Evolutionary conservation across 805 yeast genomes (phyloP).

Genomic region (Ogataea degrootiae): DNA sequence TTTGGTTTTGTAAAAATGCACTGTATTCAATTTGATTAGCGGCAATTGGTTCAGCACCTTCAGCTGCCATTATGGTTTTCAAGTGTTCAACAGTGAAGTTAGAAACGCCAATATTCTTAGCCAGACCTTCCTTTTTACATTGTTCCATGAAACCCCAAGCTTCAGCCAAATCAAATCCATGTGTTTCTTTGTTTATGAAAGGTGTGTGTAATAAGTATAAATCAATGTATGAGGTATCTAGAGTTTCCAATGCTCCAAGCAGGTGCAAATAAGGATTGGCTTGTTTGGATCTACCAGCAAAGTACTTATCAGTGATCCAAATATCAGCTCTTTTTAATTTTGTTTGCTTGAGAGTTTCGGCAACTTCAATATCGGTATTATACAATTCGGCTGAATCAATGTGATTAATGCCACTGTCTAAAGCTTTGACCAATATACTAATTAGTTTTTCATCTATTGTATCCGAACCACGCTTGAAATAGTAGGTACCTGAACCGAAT

Average conservation of each 20-base stretch:
- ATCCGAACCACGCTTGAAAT: slow-evolving; percentile 33
- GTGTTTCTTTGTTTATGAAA: slow-evolving; percentile 38
- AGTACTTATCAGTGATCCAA: slow-evolving; percentile 59
- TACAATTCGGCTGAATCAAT: slow-evolving; percentile 65
- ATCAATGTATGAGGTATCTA: slow-evolving; percentile 45
- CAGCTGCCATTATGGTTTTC: slow-evolving; percentile 35
- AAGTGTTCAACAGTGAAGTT: slow-evolving; percentile 54
- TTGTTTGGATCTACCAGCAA: slow-evolving; percentile 34
- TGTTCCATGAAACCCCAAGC: slow-evolving; percentile 58
- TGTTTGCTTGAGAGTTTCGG: slow-evolving; percentile 40
- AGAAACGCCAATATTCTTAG: slow-evolving; percentile 65
- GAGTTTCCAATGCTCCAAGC: slow-evolving; percentile 33
- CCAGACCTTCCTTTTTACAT: slow-evolving; percentile 48
- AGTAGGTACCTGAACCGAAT: slow-evolving; percentile 52
- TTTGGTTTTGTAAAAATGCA: slow-evolving; percentile 61
- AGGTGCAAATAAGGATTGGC: slow-evolving; percentile 44
- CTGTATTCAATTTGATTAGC: slow-evolving; percentile 69
- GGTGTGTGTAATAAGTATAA: slow-evolving; percentile 62
- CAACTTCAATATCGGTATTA: slow-evolving; percentile 54
- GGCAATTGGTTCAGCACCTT: slow-evolving; percentile 44
- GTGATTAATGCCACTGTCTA: slow-evolving; percentile 48
- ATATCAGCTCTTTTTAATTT: slow-evolving; percentile 39
- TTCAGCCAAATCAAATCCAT: slow-evolving; percentile 42
- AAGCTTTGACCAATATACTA: slow-evolving; percentile 38
- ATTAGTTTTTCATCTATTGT: slow-evolving; percentile 35